Evolutionary conservation across 345 rosid genomes (phyloP), one percentile per base, ranked within the genome.

Genomic region (Gossypium herbaceum): DNA sequence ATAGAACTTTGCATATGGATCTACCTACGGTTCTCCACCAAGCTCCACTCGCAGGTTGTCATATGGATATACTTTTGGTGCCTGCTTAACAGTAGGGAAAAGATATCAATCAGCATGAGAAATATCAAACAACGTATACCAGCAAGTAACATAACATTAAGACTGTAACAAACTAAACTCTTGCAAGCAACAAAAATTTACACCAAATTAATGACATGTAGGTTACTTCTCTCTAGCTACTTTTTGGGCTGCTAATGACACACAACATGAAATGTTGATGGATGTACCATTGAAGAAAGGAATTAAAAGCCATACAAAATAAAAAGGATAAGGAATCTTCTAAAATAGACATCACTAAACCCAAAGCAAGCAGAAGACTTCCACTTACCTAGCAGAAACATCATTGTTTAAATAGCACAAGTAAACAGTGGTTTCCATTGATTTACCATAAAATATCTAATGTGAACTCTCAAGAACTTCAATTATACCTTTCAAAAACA

Each of bases 11-110:
- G 51, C 62, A 47, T 51, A 48, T 19, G 2, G 43, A 50, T 76
- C 68, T 44, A 41, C 74, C 81, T 86, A 85, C 43, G 96, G 97
- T 79, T 93, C 97, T 82, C 94, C 96, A 16, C 99, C 99, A 72
- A 95, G 99, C 90, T 95, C 98, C 79, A 87, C 98, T 61, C 90
- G 89, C 80, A 95, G 82, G 86, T 93, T 93, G 87, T 95, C 93
- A 64, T 91, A 95, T 12, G 98, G 98, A 77, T 89, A 95, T 27
- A 91, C 99, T 82, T 91, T 92, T 6, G 96, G 97, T 16, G 94
- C 72, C 98, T 95, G 87, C 72, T 73, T 39, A 63, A 73, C 47
- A 82, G 64, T 77, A 47, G 47, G 39, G 66, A n/a, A 65, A 68
- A 0, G 17, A 45, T 34, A 75, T 39, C 60, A 62, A 52, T 50